Evolutionary conservation across 768 basidiomycete species (phyloP).

Genomic region (Phaeotremella skinneri): DNA sequence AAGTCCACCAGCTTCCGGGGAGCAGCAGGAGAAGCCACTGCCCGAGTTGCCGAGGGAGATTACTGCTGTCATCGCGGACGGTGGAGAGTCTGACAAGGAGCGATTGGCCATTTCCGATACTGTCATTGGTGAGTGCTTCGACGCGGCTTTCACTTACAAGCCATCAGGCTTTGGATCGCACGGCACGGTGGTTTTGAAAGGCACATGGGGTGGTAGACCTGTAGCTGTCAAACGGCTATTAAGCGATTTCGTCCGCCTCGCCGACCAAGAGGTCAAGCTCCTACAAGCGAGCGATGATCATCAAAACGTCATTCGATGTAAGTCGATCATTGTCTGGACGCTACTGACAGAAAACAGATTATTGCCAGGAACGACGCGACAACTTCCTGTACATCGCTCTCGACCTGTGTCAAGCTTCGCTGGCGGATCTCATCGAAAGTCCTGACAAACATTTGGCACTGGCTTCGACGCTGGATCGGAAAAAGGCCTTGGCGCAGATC

Average conservation of each 20-base stretch:
- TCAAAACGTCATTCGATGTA: conserved; percentile 78
- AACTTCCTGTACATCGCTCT: conserved; percentile 98
- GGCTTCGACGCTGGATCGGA: conserved; percentile 73
- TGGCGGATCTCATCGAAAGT: conserved; percentile 55
- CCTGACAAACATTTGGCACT: conserved; percentile 61
- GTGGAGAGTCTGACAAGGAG: conserved; percentile 32
- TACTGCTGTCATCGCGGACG: conserved; percentile 31
- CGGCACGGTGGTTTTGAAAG: conserved; percentile 91
- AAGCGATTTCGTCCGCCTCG: conserved; percentile 91
- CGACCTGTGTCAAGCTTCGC: conserved; percentile 61
- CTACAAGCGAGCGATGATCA: conserved; percentile 97
- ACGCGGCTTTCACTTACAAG: conserved; percentile 68
- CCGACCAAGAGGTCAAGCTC: conserved; percentile 86
- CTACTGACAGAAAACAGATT: conserved; percentile 55
- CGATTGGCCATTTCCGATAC: conserved; percentile 50
- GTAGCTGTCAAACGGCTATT: conserved; percentile 98
- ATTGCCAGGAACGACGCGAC: conserved; percentile 88
- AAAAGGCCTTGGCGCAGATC: conserved; percentile 81
- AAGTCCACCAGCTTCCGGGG: conserved; percentile 31
- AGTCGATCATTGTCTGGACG: conserved; percentile 14
- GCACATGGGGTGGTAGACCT: conserved; percentile 91
- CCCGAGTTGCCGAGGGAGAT: conserved; percentile 40
- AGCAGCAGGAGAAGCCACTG: conserved; percentile 39
- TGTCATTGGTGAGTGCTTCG: conserved; percentile 53
- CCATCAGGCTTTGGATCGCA: conserved; percentile 83